Evolutionary conservation across 1,284 basidiomycete species (phyloP).

Genomic region (Apiotrichum laibachii): DNA sequence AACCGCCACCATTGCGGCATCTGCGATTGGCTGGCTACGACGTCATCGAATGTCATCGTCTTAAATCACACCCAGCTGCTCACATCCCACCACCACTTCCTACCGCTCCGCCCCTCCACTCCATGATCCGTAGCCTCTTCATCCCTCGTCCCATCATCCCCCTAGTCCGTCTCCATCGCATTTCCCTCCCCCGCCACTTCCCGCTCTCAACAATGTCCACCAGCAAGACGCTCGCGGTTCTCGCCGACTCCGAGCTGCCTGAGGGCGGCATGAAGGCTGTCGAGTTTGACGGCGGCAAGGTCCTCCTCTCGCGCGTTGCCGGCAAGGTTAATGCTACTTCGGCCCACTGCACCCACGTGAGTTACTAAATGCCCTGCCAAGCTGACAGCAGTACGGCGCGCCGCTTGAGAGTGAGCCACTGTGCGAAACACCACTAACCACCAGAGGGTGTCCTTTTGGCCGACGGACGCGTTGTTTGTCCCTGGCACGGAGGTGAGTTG

Average conservation of each 20-base stretch:
- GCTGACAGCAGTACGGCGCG: slow-evolving; percentile 42
- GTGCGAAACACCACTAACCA: slow-evolving; percentile 3
- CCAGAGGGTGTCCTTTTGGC: slow-evolving; percentile 78
- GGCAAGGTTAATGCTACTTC: slow-evolving; percentile 70
- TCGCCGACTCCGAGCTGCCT: slow-evolving; percentile 58
- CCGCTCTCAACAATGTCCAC: too few relatives aligned
- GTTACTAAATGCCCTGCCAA: slow-evolving; percentile 8
- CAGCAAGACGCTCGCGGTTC: slow-evolving; percentile 28
- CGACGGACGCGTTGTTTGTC: slow-evolving; percentile 77
- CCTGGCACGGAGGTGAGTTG: slow-evolving; percentile 78
- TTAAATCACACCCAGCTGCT: too few relatives aligned
- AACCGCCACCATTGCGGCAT: too few relatives aligned
- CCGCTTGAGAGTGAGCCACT: slow-evolving; percentile 35
- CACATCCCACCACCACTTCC: too few relatives aligned
- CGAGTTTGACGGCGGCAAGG: slow-evolving; percentile 70
- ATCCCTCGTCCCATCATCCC: too few relatives aligned
- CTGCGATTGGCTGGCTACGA: too few relatives aligned
- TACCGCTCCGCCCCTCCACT: too few relatives aligned
- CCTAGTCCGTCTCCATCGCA: too few relatives aligned
- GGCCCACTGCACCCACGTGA: slow-evolving; percentile 76
- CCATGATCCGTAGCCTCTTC: too few relatives aligned
- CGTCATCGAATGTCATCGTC: too few relatives aligned
- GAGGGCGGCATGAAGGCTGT: slow-evolving; percentile 81
- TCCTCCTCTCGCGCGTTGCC: slow-evolving; percentile 73
- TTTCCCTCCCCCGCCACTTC: too few relatives aligned